Evolutionary conservation across 495 filamentous ascomycete species (phyloP).

Genomic region (Endocarpon pusillum): DNA sequence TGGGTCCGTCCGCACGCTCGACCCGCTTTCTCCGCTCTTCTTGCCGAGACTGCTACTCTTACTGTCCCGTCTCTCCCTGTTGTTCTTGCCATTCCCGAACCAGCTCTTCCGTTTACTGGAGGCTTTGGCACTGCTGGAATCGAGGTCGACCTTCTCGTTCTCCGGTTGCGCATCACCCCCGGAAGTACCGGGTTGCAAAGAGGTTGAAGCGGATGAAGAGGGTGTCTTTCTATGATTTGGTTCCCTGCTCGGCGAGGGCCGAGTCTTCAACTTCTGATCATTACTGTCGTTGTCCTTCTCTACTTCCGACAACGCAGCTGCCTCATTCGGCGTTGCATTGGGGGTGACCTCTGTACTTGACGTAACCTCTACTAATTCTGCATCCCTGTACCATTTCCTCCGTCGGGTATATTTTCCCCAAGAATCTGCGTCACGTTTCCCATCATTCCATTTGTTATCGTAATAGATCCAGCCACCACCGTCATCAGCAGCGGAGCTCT

Average conservation of each 20-base stretch:
- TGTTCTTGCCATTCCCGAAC: conserved; percentile 12
- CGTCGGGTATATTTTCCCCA: conserved; percentile 92
- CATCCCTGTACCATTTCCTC: conserved; percentile 90
- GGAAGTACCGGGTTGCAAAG: too few species aligned
- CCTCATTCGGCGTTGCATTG: conserved; percentile 14
- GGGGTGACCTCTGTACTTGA: conserved; percentile 24
- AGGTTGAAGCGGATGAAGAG: conserved; percentile 19
- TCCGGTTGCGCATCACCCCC: conserved; percentile 1
- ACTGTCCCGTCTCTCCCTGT: conserved; percentile 10
- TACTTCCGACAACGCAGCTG: conserved; percentile 1
- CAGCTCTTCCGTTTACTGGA: not conserved
- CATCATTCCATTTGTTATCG: conserved; percentile 97
- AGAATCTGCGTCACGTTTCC: conserved; percentile 70
- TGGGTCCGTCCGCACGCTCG: conserved; percentile 33
- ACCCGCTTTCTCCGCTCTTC: conserved; percentile 23
- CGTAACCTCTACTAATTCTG: conserved; percentile 72
- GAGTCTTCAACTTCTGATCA: too few species aligned
- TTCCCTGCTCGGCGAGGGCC: too few species aligned
- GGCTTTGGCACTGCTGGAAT: not conserved
- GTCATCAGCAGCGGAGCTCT: conserved; percentile 28
- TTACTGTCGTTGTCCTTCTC: not conserved
- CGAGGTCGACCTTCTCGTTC: not conserved
- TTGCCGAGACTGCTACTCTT: conserved; percentile 18
- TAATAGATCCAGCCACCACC: conserved; percentile 90
- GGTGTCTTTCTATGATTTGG: conserved; percentile 12